These are phyloP conservation scores for Termitomyces sp. DNA, from an alignment of 768 basidiomycete species.

Conservation along the genomic window DNA sequence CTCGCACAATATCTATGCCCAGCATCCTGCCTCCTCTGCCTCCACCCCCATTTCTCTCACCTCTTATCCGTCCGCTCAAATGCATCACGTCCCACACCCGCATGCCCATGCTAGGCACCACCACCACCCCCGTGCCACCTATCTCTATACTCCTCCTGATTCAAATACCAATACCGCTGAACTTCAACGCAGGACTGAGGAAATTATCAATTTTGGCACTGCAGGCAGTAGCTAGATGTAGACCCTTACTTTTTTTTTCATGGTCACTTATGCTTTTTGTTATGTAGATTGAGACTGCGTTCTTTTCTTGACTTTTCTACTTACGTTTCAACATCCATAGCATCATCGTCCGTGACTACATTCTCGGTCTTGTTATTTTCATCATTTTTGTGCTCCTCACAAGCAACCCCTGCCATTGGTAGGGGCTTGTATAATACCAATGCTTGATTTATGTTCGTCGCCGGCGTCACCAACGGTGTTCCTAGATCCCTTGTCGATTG, in stretches of 20 bases:
- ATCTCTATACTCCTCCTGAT: slow-evolving; percentile 32
- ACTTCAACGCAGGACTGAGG: slow-evolving; percentile 34
- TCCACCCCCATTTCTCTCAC: slow-evolving; percentile 43
- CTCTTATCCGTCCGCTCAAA: slow-evolving; percentile 49
- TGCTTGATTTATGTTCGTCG: slow-evolving; percentile 32
- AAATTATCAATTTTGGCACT: slow-evolving; percentile 44
- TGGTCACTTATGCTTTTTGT: slow-evolving; percentile 11
- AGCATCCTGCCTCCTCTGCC: slow-evolving; percentile 16
- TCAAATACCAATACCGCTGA: slow-evolving; percentile 26
- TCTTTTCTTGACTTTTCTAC: slow-evolving; percentile 3
- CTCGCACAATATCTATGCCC: slow-evolving; percentile 15
- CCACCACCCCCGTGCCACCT: slow-evolving; percentile 44
- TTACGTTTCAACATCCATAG: slow-evolving; percentile 48
- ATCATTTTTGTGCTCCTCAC: slow-evolving; percentile 12
- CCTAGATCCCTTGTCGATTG: slow-evolving; percentile 14
- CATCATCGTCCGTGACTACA: slow-evolving; percentile 29
- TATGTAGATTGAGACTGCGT: slow-evolving; percentile 2
- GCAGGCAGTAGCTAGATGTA: slow-evolving; percentile 15
- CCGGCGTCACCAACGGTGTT: slow-evolving; percentile 9
- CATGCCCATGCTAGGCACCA: slow-evolving; percentile 75
- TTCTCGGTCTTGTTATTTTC: slow-evolving; percentile 1
- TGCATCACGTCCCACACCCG: slow-evolving; percentile 80
- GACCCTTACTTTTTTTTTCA: slow-evolving; percentile 8
- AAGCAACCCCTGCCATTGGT: slow-evolving; percentile 12
- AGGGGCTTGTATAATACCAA: slow-evolving; percentile 51